Evolutionary conservation across 1,139 yeast genomes (phyloP), one percentile per base, ranked within the genome.

Genomic region (Saccharomyces pastorianus): DNA sequence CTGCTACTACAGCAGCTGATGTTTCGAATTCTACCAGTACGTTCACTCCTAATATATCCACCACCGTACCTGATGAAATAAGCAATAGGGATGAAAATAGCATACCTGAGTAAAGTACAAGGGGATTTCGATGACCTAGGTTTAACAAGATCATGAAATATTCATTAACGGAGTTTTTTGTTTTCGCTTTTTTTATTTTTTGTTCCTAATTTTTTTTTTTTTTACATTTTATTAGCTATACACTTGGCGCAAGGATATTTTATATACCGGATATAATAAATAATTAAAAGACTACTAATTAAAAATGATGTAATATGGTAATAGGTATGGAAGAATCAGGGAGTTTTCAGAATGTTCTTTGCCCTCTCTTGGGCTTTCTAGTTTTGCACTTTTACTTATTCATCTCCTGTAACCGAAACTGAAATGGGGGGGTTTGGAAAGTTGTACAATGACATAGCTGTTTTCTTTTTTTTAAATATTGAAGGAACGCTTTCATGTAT

Each of bases 81-180:
- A 56, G 53, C 28, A 60, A 53, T 38, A 58, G 61, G 8, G 64
- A 57, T 13, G 56, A 71, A n/a, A 67, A 65, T 50, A 63, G 44
- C 25, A 38, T 38, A 38, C 44, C 44, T 14, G 44, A 38, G 25
- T 38, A 17, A 9, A 17, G 20, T 17, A 6, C 5, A 32, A 25
- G 44, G n/a, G 11, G 6, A 5, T 9, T 9, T 20, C 20, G n/a
- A 20, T 38, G 23, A 38, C 11, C 6, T 9, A 38, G 25, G 44
- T 13, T 17, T 17, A 20, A 20, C 13, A n/a, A 20, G 17, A 17
- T 38, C 4, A 32, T 17, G 6, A 38, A 17, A 11, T 38, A 38
- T 38, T 20, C 44, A 38, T 14, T 20, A 38, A 17, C 11, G 44
- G 25, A 20, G 44, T 38, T 34, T 17, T 17, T 17, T 14, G 6